A percentile compares a stretch with the other conserved stretches of the same genome.
Evolutionary conservation across 2,329 filamentous ascomycete species (phyloP).

Genomic region (Botrytis squamosa): DNA sequence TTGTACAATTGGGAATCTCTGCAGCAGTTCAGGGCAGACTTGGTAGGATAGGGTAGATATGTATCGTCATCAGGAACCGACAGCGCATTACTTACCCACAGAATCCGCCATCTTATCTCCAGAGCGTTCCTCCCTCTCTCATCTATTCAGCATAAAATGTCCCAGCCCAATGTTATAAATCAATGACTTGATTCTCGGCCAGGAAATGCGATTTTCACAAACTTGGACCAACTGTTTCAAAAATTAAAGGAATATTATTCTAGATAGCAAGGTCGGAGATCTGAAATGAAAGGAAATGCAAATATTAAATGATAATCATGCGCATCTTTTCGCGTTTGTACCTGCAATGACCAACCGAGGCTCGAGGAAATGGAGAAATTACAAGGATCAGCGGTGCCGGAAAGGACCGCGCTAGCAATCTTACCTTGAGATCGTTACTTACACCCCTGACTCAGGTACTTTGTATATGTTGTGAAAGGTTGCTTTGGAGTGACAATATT

Average conservation of each 20-base stretch:
- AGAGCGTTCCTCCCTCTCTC: slow-evolving; percentile 16
- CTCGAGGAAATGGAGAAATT: slow-evolving; percentile 13
- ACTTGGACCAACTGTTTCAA: background rate
- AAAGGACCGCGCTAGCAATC: background rate
- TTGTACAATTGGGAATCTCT: background rate
- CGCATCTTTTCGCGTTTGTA: slow-evolving; percentile 17
- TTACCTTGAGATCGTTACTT: background rate
- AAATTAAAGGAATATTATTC: slow-evolving; percentile 10
- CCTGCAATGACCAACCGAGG: slow-evolving; percentile 17
- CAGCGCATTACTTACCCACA: slow-evolving; percentile 44
- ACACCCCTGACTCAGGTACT: background rate
- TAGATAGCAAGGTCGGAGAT: background rate
- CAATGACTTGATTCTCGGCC: background rate
- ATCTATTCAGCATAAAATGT: slow-evolving; percentile 10
- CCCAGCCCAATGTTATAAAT: background rate
- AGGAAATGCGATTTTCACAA: background rate
- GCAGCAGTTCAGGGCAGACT: slow-evolving; percentile 8
- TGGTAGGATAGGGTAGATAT: slow-evolving; percentile 7
- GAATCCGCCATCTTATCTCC: slow-evolving; percentile 50
- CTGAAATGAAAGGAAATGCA: slow-evolving; percentile 15
- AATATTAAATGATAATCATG: slow-evolving; percentile 17
- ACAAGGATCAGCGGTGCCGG: slow-evolving; percentile 5
- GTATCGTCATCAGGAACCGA: slow-evolving; percentile 5
- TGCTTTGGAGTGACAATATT: background rate
- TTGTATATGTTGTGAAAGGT: background rate